Evolutionary conservation across 2,329 filamentous ascomycete species (phyloP).

Genomic region (Daldinia sp.): DNA sequence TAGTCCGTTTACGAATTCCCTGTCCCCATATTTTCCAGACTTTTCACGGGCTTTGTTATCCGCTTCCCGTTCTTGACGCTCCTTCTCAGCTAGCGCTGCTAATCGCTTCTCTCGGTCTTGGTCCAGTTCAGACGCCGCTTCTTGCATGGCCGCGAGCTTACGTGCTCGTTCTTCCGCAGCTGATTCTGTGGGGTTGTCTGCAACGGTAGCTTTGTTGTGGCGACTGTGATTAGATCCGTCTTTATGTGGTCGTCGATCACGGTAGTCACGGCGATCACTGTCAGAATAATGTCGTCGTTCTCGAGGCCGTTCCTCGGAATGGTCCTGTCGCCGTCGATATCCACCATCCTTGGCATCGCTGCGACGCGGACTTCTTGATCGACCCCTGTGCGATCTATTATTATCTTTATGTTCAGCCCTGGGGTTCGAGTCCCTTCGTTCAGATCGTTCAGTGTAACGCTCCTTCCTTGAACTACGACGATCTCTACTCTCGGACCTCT

Average conservation of each 20-base stretch:
- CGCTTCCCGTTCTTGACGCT: slow-evolving; percentile 69
- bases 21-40: slow-evolving; percentile 69
- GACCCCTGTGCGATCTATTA: slow-evolving; percentile 41
- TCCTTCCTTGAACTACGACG: slow-evolving; percentile 48
- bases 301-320: slow-evolving; percentile 39
- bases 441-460: slow-evolving; percentile 33
- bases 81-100: slow-evolving; percentile 70
- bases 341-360: slow-evolving; percentile 44
- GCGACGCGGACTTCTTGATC: slow-evolving; percentile 46
- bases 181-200: slow-evolving; percentile 20
- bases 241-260: slow-evolving; percentile 36
- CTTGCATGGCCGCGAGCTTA: slow-evolving; percentile 77
- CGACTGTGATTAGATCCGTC: slow-evolving; percentile 38
- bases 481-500: slow-evolving; percentile 50
- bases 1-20: slow-evolving; percentile 69
- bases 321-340: slow-evolving; percentile 44
- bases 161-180: slow-evolving; percentile 64
- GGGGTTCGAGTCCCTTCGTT: slow-evolving; percentile 36
- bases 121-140: slow-evolving; percentile 74
- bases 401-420: slow-evolving; percentile 32
- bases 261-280: slow-evolving; percentile 36
- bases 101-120: slow-evolving; percentile 73
- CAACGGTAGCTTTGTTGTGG: slow-evolving; percentile 30
- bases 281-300: slow-evolving; percentile 33
- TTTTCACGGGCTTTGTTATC: slow-evolving; percentile 70